Percentiles rank a stretch among this genome's conserved stretches.
These are phyloP conservation scores for Cystofilobasidium capitatum DNA, from an alignment of 768 basidiomycete genomes.

Conservation along the genomic window DNA sequence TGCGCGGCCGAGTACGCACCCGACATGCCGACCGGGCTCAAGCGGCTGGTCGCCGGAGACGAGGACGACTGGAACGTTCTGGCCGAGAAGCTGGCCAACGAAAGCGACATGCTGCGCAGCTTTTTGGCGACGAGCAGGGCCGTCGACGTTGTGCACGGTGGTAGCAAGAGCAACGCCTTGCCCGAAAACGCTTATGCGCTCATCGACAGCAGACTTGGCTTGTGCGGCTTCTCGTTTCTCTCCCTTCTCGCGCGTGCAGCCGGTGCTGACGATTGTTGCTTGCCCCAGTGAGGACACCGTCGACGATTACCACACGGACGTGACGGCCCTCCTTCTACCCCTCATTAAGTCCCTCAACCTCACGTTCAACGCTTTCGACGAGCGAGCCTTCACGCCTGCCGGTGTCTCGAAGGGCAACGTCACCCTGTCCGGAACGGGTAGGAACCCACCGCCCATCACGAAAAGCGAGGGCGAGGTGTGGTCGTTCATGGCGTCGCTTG, in stretches of 20 bases:
- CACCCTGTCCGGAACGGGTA: background rate
- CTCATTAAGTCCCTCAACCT: background rate
- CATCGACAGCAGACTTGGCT: background rate
- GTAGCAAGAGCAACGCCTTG: background rate
- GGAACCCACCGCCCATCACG: background rate
- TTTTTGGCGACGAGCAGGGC: background rate
- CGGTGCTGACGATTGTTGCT: too few species aligned
- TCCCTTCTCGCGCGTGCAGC: too few species aligned
- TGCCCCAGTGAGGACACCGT: background rate
- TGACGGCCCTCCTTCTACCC: background rate
- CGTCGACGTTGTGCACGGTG: background rate
- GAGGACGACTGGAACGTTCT: background rate
- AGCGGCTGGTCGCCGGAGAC: background rate
- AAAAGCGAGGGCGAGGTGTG: background rate
- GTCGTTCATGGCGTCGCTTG: background rate
- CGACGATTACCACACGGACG: background rate
- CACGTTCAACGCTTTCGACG: background rate
- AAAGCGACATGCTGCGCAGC: background rate
- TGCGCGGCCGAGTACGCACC: constrained; percentile 5
- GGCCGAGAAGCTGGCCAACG: background rate
- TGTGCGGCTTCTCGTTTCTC: too few species aligned
- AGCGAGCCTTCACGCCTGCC: background rate
- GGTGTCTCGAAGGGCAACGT: background rate
- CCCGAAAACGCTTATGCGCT: background rate
- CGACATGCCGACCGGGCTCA: background rate